Conservation (phyloP, 78 protist species). For the Emiliania huxleyi region DNA sequence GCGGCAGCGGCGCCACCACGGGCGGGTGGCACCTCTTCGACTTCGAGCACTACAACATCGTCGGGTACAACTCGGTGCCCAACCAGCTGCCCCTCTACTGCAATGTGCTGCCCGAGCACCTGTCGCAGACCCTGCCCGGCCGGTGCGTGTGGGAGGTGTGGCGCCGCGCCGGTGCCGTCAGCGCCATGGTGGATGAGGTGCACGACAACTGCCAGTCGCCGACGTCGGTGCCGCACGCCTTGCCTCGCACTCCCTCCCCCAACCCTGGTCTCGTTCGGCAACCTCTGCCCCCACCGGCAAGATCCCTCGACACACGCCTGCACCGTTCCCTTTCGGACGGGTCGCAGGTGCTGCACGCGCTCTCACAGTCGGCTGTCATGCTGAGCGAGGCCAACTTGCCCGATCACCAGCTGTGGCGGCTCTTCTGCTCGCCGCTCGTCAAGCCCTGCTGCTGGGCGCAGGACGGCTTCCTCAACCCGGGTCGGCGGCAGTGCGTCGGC, state of each 20-base stretch:
- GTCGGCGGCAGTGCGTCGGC: background rate
- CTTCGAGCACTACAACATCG: background rate
- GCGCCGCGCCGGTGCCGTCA: background rate
- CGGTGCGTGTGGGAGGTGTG: background rate
- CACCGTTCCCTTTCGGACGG: too few species aligned
- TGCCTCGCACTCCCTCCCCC: too few species aligned
- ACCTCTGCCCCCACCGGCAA: too few species aligned
- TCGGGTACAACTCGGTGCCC: slow-evolving; percentile 6
- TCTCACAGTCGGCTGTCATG: too few species aligned
- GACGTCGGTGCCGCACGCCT: background rate
- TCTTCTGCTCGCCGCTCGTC: background rate
- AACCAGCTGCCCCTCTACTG: slow-evolving; percentile 14
- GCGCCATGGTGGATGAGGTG: background rate
- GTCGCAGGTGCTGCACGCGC: too few species aligned
- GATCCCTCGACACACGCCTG: too few species aligned
- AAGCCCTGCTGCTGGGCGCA: background rate
- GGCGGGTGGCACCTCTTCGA: background rate
- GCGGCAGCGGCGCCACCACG: background rate
- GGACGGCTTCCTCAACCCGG: slow-evolving; percentile 5
- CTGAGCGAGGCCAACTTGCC: too few species aligned
- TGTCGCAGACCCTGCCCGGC: background rate
- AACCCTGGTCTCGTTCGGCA: too few species aligned
- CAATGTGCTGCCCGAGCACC: background rate
- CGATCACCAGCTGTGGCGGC: background rate
- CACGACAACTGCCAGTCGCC: background rate